A percentile compares a stretch with the other conserved stretches of the same genome.
Conservation (phyloP, 192 early-diverging fungal genomes). For the Podila verticillata region DNA sequence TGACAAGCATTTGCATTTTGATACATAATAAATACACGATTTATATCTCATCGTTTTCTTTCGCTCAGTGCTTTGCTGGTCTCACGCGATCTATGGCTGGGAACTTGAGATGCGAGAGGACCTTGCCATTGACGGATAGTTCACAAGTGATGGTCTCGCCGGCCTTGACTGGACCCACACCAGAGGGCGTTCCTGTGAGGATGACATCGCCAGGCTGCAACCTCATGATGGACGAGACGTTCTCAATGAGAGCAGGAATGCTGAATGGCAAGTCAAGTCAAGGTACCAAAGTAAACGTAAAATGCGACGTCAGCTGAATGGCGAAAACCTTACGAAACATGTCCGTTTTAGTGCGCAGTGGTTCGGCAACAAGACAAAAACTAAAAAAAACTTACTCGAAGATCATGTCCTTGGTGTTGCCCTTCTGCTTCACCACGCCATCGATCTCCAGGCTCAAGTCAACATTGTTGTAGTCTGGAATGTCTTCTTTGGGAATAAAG, state of each 20-base stretch:
- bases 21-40: not conserved
- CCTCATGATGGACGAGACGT: conserved; percentile 88
- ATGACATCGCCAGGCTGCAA: conserved; percentile 91
- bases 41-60: not conserved
- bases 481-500: conserved; percentile 76
- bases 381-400: conserved; percentile 69
- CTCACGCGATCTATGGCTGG: conserved; percentile 51
- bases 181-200: conserved; percentile 90
- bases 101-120: conserved; percentile 55
- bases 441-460: conserved; percentile 82
- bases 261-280: conserved; percentile 28
- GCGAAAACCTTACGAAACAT: no score
- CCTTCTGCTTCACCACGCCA: conserved; percentile 80
- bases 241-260: conserved; percentile 81
- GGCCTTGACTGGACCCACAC: conserved; percentile 81
- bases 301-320: no score
- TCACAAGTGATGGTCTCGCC: conserved; percentile 85
- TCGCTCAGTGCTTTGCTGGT: not conserved
- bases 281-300: no score
- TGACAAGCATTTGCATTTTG: conserved; percentile 20
- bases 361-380: no score
- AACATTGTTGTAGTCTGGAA: conserved; percentile 79
- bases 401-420: conserved; percentile 90
- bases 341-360: no score
- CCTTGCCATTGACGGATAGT: conserved; percentile 53